Evolutionary conservation across 805 yeast genomes (phyloP), one percentile per base, ranked within the genome.

Genomic region (Wickerhamiella shivajii): DNA sequence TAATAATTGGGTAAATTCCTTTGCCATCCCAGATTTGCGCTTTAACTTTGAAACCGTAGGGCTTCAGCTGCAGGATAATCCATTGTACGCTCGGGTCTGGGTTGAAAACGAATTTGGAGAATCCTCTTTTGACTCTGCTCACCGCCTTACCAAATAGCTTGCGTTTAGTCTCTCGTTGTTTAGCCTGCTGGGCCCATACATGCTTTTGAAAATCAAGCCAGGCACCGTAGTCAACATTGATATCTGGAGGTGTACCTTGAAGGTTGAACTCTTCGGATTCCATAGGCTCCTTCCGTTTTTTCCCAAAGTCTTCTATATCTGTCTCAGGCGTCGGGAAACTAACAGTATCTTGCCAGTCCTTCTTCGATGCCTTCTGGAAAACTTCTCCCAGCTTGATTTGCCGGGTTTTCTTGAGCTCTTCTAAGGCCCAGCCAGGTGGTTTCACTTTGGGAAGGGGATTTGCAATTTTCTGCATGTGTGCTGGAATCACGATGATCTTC

Each of bases 371-470:
- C 54, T 87, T 97, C 47, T 79, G 79, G 47, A 69, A 63, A 38
- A 67, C 70, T 50, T 80, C 87, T 35, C 71, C 71, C 36, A 63
- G 68, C 5, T 57, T 58, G 2, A 66, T 63, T 34, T 87, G 71
- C 39, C 67, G 68, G 44, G 66, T 74, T 39, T 65, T 67, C 36
- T 90, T 31, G 11, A 31, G 18, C 25, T 31, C 34, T n/a, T 31
- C 34, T 12, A 31, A 23, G 3, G 34, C 61, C 99, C 99, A 90
- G 19, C 77, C 90, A 0, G 99, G 99, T 49, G 87, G 96, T 3
- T 70, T 69, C 5, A 92, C 87, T 44, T 96, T 64, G 4, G 96
- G 96, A 27, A 92, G 96, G 0, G 99, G 99, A 48, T 90, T 92
- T 10, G 63, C 57, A 12, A 87, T 70, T 33, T 72, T 71, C 58